Percentiles rank a stretch among this genome's conserved stretches.
phyloP scores from a whole-genome alignment of 2,329 filamentous ascomycete species.

The Phialophora chinensis region DNA sequence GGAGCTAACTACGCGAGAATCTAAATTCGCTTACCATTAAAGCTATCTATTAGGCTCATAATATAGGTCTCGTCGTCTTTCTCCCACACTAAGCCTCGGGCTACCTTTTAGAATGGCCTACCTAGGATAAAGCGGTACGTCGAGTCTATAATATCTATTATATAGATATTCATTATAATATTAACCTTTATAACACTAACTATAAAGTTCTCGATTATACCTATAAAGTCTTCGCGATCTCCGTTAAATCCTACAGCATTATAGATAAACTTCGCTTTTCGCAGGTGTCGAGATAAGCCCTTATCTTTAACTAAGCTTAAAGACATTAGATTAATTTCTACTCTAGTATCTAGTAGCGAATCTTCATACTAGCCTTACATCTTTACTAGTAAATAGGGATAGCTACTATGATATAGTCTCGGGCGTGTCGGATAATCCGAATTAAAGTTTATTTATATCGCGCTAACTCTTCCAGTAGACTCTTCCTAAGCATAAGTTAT shows the following conservation, averaged over 20 bases:
- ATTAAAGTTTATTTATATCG: background rate
- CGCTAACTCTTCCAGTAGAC: background rate
- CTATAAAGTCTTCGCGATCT: background rate
- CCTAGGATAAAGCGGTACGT: background rate
- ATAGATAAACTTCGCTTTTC: background rate
- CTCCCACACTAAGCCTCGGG: background rate
- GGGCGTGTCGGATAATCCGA: background rate
- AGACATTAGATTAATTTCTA: constrained; percentile 1
- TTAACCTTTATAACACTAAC: background rate
- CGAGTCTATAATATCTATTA: background rate
- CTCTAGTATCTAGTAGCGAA: background rate
- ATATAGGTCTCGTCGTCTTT: constrained; percentile 4
- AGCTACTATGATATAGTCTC: background rate
- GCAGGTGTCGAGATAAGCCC: background rate
- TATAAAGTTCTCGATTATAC: constrained; percentile 10
- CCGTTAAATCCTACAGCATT: constrained; percentile 2
- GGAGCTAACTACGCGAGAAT: background rate
- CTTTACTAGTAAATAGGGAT: background rate
- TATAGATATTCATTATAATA: constrained; percentile 7
- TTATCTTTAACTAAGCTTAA: constrained; percentile 1
- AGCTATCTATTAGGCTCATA: background rate
- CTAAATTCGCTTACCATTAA: background rate
- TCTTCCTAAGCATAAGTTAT: background rate
- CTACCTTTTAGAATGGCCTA: background rate
- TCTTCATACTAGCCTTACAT: background rate